A percentile compares a stretch with the other conserved stretches of the same genome.
phyloP scores from a whole-genome alignment of 2,329 filamentous ascomycete species.

The Cordyceps cateniannulata region DNA sequence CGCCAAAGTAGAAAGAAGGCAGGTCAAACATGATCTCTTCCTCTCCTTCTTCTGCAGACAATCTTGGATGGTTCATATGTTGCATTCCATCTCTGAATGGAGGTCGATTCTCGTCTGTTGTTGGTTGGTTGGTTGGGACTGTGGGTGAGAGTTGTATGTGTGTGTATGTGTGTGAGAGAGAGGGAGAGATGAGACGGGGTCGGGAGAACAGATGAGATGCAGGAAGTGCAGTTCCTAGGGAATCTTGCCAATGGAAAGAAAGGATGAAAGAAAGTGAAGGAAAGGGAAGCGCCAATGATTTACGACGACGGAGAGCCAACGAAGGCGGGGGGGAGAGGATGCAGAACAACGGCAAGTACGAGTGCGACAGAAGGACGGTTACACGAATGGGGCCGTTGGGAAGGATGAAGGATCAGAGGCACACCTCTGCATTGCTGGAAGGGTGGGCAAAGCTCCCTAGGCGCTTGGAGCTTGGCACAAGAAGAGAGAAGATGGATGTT shows the following conservation, averaged over 20 bases:
- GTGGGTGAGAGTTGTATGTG: not conserved
- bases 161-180: not conserved
- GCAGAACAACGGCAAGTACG: not conserved
- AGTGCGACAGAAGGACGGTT: not conserved
- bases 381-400: not conserved
- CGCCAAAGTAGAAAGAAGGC: constrained; percentile 20
- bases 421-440: not conserved
- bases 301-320: not conserved
- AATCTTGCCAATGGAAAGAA: not conserved
- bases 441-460: not conserved
- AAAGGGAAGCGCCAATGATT: not conserved
- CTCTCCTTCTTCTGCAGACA: not conserved
- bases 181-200: not conserved
- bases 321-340: not conserved
- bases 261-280: not conserved
- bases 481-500: not conserved
- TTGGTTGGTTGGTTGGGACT: not conserved
- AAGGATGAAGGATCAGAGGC: too few species aligned
- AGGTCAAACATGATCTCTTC: constrained; percentile 15
- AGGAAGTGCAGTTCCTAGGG: not conserved
- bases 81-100: not conserved
- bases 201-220: not conserved
- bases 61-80: not conserved
- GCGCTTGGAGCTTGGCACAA: not conserved
- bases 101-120: not conserved